These are phyloP conservation scores for Salix viminalis DNA, from an alignment of 345 rosid genomes.

Conservation along the genomic window DNA sequence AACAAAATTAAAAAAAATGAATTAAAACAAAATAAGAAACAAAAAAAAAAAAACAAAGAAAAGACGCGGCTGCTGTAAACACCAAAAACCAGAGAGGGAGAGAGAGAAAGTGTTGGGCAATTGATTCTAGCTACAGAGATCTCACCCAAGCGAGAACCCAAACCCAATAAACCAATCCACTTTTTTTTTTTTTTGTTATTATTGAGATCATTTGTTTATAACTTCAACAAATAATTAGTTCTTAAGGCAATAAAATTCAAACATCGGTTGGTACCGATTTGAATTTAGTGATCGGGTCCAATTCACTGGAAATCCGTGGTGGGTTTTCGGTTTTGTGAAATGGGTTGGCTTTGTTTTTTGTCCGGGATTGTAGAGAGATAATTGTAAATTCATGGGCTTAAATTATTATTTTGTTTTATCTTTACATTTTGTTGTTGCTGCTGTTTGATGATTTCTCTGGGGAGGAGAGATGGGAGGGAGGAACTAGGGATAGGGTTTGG, in stretches of 20 bases:
- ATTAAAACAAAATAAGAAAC: background rate
- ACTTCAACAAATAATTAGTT: background rate
- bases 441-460: conserved; percentile 27
- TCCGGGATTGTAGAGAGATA: conserved; percentile 3
- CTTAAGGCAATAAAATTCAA: background rate
- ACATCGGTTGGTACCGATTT: conserved; percentile 4
- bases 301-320: conserved; percentile 25
- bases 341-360: conserved; percentile 6
- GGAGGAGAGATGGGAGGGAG: conserved; percentile 33
- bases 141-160: conserved; percentile 27
- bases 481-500: conserved; percentile 31
- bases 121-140: conserved; percentile 46
- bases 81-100: conserved; percentile 42
- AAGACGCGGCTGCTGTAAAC: conserved; percentile 46
- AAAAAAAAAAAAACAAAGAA: conserved; percentile 18
- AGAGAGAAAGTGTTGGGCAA: conserved; percentile 25
- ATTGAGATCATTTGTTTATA: background rate
- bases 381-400: conserved; percentile 3
- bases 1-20: conserved; percentile 7
- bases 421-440: background rate
- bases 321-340: conserved; percentile 30
- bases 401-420: background rate
- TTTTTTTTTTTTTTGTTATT: background rate
- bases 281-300: conserved; percentile 41
- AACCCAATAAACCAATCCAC: background rate